These are phyloP conservation scores for Polyporus arcularius DNA, from an alignment of 768 basidiomycete species.

Conservation along the genomic window DNA sequence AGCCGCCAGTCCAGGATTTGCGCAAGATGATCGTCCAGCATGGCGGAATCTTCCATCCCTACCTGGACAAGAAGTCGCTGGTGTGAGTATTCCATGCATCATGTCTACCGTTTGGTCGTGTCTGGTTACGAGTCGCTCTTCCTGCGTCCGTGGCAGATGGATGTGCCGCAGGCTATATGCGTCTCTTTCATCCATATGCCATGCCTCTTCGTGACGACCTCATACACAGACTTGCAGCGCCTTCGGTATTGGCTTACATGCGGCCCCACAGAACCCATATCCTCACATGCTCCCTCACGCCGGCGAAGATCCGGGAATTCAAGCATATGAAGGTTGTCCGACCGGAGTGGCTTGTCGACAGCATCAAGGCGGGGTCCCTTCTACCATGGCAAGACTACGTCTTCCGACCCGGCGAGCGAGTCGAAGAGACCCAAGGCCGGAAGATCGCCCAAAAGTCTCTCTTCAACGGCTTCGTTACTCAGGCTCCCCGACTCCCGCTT, in stretches of 20 bases:
- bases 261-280: constrained; percentile 91
- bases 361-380: constrained; percentile 62
- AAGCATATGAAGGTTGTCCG: constrained; percentile 86
- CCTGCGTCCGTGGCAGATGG: too few relatives aligned
- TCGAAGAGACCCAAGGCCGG: constrained; percentile 52
- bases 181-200: too few relatives aligned
- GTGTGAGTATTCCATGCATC: too few relatives aligned
- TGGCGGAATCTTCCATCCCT: constrained; percentile 83
- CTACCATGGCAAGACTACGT: constrained; percentile 82
- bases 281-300: constrained; percentile 87
- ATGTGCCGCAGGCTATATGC: too few relatives aligned
- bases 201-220: too few relatives aligned
- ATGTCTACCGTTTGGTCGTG: too few relatives aligned
- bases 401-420: constrained; percentile 50
- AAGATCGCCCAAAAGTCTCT: constrained; percentile 41
- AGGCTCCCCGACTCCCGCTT: not conserved
- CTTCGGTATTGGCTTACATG: too few relatives aligned
- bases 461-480: constrained; percentile 22
- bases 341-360: constrained; percentile 88
- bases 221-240: too few relatives aligned
- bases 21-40: constrained; percentile 77
- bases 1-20: constrained; percentile 83
- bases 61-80: constrained; percentile 74
- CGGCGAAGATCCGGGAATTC: constrained; percentile 87
- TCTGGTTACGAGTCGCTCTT: too few relatives aligned